A percentile compares a stretch with the other conserved stretches of the same genome.
Evolutionary conservation across 805 yeast species (phyloP).

Genomic region (Metschnikowia arizonensis): DNA sequence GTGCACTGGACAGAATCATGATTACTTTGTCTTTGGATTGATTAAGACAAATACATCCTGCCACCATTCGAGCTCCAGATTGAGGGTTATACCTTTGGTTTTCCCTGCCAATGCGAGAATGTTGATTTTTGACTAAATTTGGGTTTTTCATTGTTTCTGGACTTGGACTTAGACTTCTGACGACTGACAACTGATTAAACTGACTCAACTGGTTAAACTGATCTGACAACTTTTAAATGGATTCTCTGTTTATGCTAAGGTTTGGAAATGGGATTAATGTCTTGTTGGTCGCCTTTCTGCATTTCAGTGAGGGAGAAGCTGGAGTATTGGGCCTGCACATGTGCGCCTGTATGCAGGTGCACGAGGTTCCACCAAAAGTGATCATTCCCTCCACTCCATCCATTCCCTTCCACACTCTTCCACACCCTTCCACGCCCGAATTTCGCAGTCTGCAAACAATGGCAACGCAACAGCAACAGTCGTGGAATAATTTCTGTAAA

Average conservation of each 20-base stretch:
- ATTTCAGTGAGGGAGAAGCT: neutral
- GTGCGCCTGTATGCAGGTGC: neutral
- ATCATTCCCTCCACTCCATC: too few species aligned
- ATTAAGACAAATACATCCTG: conserved; percentile 82
- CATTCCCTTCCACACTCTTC: neutral
- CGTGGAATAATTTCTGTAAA: too few species aligned
- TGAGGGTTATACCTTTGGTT: conserved; percentile 55
- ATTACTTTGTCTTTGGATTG: conserved; percentile 56
- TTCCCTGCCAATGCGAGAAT: conserved; percentile 49
- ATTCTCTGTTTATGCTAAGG: too few species aligned
- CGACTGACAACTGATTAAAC: too few species aligned
- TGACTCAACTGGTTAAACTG: too few species aligned
- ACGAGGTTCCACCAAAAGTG: neutral
- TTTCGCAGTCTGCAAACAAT: too few species aligned
- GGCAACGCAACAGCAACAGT: too few species aligned
- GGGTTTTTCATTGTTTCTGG: neutral
- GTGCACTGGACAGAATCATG: conserved; percentile 72
- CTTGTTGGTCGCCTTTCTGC: conserved; percentile 7
- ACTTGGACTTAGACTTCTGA: too few species aligned
- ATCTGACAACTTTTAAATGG: too few species aligned
- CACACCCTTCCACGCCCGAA: too few species aligned
- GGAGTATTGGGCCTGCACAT: neutral
- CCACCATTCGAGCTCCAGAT: conserved; percentile 81
- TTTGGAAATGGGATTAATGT: too few species aligned
- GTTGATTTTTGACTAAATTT: conserved; percentile 8